Conservation (phyloP, 257 asterid species). For the Solanum arcanum region DNA sequence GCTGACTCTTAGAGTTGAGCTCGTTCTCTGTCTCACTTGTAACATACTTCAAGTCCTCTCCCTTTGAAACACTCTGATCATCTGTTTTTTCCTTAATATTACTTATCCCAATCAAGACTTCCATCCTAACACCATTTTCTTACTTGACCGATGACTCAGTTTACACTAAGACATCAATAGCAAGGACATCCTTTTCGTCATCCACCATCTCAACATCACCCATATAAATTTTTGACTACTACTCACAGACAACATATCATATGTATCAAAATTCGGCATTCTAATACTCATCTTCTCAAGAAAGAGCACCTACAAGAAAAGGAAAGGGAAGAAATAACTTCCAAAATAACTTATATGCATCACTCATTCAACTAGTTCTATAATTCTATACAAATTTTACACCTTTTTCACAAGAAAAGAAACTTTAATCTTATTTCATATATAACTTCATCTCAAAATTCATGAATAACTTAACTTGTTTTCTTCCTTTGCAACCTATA, state of each 20-base stretch:
- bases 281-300: neutral
- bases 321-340: too few species aligned
- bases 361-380: neutral
- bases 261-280: neutral
- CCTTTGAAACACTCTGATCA: too few species aligned
- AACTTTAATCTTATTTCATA: neutral
- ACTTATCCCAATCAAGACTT: too few species aligned
- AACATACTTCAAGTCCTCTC: neutral
- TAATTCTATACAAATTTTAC: neutral
- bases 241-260: slow-evolving; percentile 3
- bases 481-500: too few species aligned
- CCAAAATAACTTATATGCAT: neutral
- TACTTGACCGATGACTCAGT: neutral
- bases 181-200: slow-evolving; percentile 13
- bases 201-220: slow-evolving; percentile 43
- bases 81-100: too few species aligned
- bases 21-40: slow-evolving; percentile 12
- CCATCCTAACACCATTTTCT: too few species aligned
- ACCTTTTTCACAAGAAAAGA: neutral
- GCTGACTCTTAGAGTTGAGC: neutral
- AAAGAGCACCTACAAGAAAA: neutral
- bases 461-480: too few species aligned
- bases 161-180: neutral
- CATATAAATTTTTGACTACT: neutral
- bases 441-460: neutral